These are phyloP conservation scores for Calonectria multiphialidica DNA, from an alignment of 2,329 filamentous ascomycete genomes.

Conservation along the genomic window DNA sequence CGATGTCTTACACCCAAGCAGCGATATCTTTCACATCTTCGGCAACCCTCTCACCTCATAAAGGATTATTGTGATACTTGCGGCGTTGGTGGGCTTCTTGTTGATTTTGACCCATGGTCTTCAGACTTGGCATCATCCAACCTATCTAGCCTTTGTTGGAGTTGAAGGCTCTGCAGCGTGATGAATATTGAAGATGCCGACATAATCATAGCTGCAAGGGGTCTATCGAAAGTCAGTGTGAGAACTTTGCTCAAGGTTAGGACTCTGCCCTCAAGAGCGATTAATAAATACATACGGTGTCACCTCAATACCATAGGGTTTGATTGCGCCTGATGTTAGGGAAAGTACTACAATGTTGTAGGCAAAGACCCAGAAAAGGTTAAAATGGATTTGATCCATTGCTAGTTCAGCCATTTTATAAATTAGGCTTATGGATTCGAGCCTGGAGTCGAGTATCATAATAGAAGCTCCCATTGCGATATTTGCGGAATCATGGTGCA, in stretches of 20 bases:
- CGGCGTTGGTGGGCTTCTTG: too few species aligned
- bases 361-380: constrained; percentile 8
- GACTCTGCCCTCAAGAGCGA: background rate
- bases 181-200: background rate
- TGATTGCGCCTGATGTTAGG: constrained; percentile 10
- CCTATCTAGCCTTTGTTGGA: background rate
- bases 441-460: constrained; percentile 13
- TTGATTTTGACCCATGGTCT: too few species aligned
- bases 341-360: constrained; percentile 11
- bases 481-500: constrained; percentile 2
- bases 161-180: background rate
- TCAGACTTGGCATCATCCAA: background rate
- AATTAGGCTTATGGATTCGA: constrained; percentile 1
- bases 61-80: too few species aligned
- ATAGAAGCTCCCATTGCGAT: constrained; percentile 10
- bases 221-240: background rate
- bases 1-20: too few species aligned
- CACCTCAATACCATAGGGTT: background rate
- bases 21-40: too few species aligned
- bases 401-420: background rate
- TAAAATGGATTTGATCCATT: constrained; percentile 8
- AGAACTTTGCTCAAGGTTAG: background rate
- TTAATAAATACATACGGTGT: constrained; percentile 2
- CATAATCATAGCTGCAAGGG: background rate
- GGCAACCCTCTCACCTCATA: background rate